Evolutionary conservation across 176 grass and related monocot species (phyloP).

Genomic region (Zizania latifolia): DNA sequence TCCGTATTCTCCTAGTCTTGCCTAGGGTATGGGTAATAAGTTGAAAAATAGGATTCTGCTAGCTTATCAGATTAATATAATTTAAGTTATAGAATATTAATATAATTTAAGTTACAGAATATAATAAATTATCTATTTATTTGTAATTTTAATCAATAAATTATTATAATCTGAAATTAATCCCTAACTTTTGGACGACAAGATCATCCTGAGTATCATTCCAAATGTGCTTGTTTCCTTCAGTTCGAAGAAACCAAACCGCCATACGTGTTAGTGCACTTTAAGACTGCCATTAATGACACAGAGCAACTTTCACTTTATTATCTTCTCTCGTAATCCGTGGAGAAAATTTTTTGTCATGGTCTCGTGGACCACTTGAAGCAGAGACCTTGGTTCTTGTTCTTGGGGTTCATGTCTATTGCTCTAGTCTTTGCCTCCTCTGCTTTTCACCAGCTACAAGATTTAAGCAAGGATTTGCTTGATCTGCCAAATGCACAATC

Average conservation of each 20-base stretch:
- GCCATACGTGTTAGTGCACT: not conserved
- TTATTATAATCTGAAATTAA: no score
- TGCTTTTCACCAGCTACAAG: not conserved
- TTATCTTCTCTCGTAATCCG: not conserved
- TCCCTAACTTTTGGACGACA: no score
- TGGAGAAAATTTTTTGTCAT: not conserved
- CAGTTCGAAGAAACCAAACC: not conserved
- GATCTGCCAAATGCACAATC: not conserved
- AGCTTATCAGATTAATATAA: no score
- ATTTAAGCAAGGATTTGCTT: not conserved
- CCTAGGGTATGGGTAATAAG: no score
- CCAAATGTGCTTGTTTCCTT: not conserved
- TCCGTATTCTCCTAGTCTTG: no score
- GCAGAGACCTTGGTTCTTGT: not conserved
- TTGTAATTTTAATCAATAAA: no score
- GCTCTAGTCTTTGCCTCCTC: not conserved
- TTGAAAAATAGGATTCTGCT: no score
- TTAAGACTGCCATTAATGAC: not conserved
- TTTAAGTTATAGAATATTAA: no score
- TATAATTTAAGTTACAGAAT: no score
- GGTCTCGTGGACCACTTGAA: not conserved
- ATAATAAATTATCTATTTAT: no score
- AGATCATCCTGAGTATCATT: not conserved
- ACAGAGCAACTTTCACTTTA: not conserved
- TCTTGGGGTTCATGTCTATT: not conserved